Conservation (phyloP, 106 monocot genomes). For the Cymbidium sinense region DNA sequence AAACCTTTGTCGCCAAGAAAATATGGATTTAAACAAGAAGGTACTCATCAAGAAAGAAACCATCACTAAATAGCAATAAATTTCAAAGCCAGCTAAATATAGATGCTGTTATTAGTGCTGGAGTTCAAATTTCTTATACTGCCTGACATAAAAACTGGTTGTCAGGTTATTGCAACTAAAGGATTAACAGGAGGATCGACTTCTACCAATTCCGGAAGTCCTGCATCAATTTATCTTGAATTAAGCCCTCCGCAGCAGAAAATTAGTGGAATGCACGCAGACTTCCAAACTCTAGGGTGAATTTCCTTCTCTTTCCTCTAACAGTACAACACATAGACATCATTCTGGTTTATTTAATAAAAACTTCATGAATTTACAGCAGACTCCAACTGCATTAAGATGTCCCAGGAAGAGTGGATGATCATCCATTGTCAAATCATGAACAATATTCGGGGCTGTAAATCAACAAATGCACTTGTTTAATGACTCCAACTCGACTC, state of each 20-base stretch:
- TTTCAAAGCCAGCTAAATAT: not conserved
- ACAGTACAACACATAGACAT: too few species aligned
- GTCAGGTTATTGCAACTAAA: slow-evolving; percentile 33
- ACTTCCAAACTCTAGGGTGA: slow-evolving; percentile 33
- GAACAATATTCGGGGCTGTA: not conserved
- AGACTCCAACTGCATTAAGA: slow-evolving; percentile 39
- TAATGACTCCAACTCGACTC: too few species aligned
- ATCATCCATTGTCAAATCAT: not conserved
- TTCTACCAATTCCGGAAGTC: slow-evolving; percentile 9
- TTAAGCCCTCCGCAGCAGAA: slow-evolving; percentile 43
- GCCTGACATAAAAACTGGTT: slow-evolving; percentile 7
- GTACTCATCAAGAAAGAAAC: not conserved
- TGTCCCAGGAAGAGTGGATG: not conserved
- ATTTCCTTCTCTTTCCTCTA: not conserved
- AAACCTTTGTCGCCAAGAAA: slow-evolving; percentile 19
- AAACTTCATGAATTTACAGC: slow-evolving; percentile 14
- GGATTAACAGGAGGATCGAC: slow-evolving; percentile 13
- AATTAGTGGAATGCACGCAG: slow-evolving; percentile 17
- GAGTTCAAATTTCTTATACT: not conserved
- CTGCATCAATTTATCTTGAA: slow-evolving; percentile 28
- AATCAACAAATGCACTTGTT: too few species aligned
- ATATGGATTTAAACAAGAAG: slow-evolving; percentile 25
- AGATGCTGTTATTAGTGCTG: not conserved
- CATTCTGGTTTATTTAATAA: not conserved
- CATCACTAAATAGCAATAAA: not conserved